phyloP scores from a whole-genome alignment of 2,329 filamentous ascomycete species.

The Scedosporium minutisporum region DNA sequence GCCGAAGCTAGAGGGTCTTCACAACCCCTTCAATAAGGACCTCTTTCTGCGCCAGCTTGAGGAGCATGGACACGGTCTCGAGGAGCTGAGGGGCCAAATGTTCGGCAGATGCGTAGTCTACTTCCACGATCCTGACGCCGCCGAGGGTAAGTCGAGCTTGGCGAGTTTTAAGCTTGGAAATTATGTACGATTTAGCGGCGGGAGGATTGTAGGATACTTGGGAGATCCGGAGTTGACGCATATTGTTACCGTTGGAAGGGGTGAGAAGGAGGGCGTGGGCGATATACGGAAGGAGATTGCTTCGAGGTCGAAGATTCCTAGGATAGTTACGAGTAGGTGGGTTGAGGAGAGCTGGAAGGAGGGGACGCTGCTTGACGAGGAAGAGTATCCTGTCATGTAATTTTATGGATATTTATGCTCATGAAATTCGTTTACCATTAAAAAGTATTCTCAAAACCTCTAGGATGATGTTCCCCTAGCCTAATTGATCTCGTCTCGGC shows the following conservation, averaged over 20 bases:
- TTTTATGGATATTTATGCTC: slow-evolving; percentile 7
- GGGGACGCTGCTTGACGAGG: slow-evolving; percentile 70
- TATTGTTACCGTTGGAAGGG: slow-evolving; percentile 42
- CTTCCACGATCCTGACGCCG: slow-evolving; percentile 23
- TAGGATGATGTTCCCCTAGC: background rate
- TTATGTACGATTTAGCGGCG: slow-evolving; percentile 61
- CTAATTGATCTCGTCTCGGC: background rate
- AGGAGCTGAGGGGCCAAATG: slow-evolving; percentile 38
- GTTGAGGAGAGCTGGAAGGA: slow-evolving; percentile 72
- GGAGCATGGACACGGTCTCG: slow-evolving; percentile 44
- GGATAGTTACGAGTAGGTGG: slow-evolving; percentile 64
- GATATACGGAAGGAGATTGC: slow-evolving; percentile 38
- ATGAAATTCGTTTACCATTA: background rate
- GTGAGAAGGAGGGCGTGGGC: slow-evolving; percentile 27
- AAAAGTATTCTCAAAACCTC: background rate
- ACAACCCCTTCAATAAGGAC: slow-evolving; percentile 29
- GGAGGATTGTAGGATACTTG: slow-evolving; percentile 40
- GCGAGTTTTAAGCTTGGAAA: slow-evolving; percentile 35
- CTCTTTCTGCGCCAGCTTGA: slow-evolving; percentile 46
- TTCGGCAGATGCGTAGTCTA: slow-evolving; percentile 38
- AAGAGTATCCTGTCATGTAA: slow-evolving; percentile 35
- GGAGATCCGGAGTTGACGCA: slow-evolving; percentile 57
- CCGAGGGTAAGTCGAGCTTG: slow-evolving; percentile 21
- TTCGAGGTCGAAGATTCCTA: slow-evolving; percentile 43
- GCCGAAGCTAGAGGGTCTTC: slow-evolving; percentile 32